phyloP scores from a whole-genome alignment of 176 grass and related monocot species.

The Zoysia japonica region DNA sequence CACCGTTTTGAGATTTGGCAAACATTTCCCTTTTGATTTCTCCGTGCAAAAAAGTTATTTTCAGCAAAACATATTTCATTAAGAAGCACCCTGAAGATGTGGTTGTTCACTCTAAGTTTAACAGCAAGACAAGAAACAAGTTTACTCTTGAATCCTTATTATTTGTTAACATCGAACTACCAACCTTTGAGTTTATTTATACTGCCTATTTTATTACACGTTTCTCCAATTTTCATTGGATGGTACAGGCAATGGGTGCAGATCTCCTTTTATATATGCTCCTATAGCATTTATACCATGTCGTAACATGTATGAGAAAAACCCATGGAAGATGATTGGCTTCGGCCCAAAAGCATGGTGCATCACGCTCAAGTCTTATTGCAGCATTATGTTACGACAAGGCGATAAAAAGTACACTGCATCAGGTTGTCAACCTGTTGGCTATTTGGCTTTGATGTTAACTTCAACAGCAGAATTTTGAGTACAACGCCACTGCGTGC shows the following conservation, averaged over 20 bases:
- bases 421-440: conserved; percentile 60
- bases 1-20: conserved; percentile 22
- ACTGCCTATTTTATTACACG: conserved; percentile 1
- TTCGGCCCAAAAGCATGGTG: conserved; percentile 74
- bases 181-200: background rate
- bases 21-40: conserved; percentile 28
- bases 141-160: background rate
- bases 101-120: conserved; percentile 76
- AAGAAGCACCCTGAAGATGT: conserved; percentile 81
- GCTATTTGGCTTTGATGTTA: conserved; percentile 82
- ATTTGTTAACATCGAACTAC: conserved; percentile 13
- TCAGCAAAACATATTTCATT: conserved; percentile 73
- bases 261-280: conserved; percentile 31
- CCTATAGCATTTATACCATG: conserved; percentile 79
- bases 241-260: conserved; percentile 76
- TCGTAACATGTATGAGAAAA: conserved; percentile 62
- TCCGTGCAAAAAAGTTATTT: conserved; percentile 79
- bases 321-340: conserved; percentile 76
- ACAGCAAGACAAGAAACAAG: background rate
- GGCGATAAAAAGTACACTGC: conserved; percentile 53
- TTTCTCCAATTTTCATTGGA: background rate
- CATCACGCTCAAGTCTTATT: conserved; percentile 70
- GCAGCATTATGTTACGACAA: conserved; percentile 51
- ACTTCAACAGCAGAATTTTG: conserved; percentile 70
- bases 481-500: conserved; percentile 78